Evolutionary conservation across 768 basidiomycete genomes (phyloP), one percentile per base, ranked within the genome.

Genomic region (Phylloporus sp.): DNA sequence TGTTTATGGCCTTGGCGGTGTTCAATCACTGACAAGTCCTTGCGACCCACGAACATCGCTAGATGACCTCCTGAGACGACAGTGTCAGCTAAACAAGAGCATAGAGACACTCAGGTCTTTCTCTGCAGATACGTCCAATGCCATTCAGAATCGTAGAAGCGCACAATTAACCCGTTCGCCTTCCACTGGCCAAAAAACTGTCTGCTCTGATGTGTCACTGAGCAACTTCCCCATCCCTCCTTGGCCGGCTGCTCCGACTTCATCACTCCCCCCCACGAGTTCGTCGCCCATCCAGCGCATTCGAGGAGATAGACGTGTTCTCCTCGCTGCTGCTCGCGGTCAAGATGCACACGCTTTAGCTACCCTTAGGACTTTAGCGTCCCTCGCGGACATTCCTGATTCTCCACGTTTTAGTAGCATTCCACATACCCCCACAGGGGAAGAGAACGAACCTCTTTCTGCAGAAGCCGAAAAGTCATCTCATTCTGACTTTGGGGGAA

Each of bases 221-320:
- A 87, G 85, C 57, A 73, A 75, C 39, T 89, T 89, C 69, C 87
- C 86, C 5, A 69, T 76, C 31, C 88, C 86, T 29, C 86, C 88
- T 15, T 58, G 57, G 66, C 54, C 52, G 42, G 62, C 57, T 38
- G 43, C 47, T 12, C 51, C 57, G 4, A 13, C 55, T 43, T 54
- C 63, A 40, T 45, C 63, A 2, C 56, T 57, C 26, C 57, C 66
- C 44, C 24, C 64, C 27, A 41, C 55, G 24, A 28, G 45, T 20
- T 40, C 56, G 8, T 34, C 56, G 6, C 32, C 56, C 3, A 46
- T 58, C 31, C 53, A 52, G 32, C 68, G 67, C 32, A 50, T 58
- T 22, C 57, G 56, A 49, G 66, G 57, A 24, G 58, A 60, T 28
- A 61, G 54, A 41, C 64, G 55, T 20, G 45, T 55, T 28, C 64